These are phyloP conservation scores for Penicillium canariense DNA, from an alignment of 495 filamentous ascomycete species.

Conservation along the genomic window DNA sequence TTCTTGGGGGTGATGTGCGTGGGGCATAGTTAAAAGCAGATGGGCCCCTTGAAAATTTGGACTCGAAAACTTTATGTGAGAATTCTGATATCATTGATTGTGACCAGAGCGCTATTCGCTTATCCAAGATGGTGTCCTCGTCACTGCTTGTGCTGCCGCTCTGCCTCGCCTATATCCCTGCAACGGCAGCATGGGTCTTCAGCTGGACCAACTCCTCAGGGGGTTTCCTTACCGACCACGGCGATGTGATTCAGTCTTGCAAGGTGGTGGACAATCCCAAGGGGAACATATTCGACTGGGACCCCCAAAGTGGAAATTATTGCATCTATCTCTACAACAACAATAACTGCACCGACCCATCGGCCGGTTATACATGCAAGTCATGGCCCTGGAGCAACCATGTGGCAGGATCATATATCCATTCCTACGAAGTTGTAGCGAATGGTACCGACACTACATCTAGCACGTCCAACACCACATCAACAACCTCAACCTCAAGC, in stretches of 20 bases:
- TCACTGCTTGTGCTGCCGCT: conserved; percentile 2
- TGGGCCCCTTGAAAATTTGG: background rate
- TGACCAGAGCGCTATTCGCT: background rate
- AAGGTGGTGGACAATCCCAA: conserved; percentile 8
- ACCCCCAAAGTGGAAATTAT: conserved; percentile 4
- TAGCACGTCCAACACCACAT: background rate
- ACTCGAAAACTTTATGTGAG: background rate
- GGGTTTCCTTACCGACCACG: background rate
- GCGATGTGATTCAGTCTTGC: background rate
- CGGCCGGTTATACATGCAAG: conserved; percentile 11
- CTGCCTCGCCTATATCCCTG: conserved; percentile 3
- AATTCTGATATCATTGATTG: background rate
- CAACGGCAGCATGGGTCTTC: conserved; percentile 9
- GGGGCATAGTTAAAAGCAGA: background rate
- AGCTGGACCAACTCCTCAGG: conserved; percentile 4
- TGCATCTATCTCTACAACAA: conserved; percentile 12
- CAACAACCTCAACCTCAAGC: background rate
- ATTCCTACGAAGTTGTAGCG: conserved; percentile 1
- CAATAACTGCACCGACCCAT: background rate
- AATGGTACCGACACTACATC: conserved; percentile 2
- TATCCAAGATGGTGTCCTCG: conserved; percentile 1
- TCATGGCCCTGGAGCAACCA: conserved; percentile 2
- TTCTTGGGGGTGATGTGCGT: conserved; percentile 1
- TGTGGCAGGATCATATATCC: background rate
- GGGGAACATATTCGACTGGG: conserved; percentile 11